Evolutionary conservation across 139 green algal genomes (phyloP).

Genomic region (Chlamydomonas asymmetrica): DNA sequence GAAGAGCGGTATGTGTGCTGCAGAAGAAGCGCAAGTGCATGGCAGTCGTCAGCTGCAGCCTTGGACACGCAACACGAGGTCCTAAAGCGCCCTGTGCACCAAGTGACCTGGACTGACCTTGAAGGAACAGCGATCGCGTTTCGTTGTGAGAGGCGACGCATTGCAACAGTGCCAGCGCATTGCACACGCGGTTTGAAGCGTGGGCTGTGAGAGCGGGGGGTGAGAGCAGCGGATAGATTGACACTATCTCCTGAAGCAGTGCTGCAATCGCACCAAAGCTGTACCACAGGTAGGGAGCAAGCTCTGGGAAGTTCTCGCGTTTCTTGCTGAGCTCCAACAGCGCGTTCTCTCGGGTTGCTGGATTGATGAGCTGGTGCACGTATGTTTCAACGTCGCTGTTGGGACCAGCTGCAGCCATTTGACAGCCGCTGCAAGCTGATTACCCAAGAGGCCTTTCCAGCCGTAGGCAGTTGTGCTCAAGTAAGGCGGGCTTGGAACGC

Average conservation of each 20-base stretch:
- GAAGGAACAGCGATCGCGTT: constrained; percentile 90
- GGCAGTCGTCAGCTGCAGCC: background rate
- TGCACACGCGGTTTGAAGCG: constrained; percentile 97
- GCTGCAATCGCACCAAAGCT: constrained; percentile 93
- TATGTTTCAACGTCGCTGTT: constrained; percentile 57
- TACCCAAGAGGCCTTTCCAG: no score
- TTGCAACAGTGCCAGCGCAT: constrained; percentile 95
- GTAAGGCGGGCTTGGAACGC: no score
- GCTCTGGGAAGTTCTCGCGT: constrained; percentile 92
- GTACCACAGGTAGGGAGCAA: constrained; percentile 97
- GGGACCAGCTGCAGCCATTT: no score
- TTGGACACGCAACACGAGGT: background rate
- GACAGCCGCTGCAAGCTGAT: no score
- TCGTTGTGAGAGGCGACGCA: constrained; percentile 96
- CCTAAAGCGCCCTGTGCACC: background rate
- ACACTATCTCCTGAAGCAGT: constrained; percentile 96
- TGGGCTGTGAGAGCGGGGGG: constrained; percentile 92
- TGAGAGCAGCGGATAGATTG: constrained; percentile 95
- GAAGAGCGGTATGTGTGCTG: constrained; percentile 97
- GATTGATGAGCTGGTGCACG: constrained; percentile 63
- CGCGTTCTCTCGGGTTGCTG: constrained; percentile 83
- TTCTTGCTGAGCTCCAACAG: constrained; percentile 98
- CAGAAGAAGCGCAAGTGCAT: constrained; percentile 11
- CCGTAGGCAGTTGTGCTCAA: no score
- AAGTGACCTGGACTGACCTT: constrained; percentile 72